Evolutionary conservation across 2,329 filamentous ascomycete genomes (phyloP), one percentile per base, ranked within the genome.

Genomic region (Cytospora paraplurivora): DNA sequence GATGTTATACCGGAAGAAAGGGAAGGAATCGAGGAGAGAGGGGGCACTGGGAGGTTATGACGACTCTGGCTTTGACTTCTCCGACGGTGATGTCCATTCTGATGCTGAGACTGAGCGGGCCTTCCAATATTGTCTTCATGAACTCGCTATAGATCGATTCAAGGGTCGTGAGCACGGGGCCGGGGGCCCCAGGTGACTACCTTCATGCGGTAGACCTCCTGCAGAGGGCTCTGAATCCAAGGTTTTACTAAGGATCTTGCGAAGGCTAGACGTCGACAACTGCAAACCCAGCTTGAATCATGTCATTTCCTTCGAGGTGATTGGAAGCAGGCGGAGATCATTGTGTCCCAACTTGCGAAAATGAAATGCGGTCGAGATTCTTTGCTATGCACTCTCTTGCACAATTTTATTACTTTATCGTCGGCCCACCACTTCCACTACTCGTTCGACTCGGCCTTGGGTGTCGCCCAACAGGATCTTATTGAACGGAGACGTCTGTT

Each of bases 111-210:
- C 68, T 11, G 67, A 70, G 44, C 58, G 56, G 1, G 59, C 67
- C 4, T 65, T 69, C 12, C 60, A 70, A 19, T 62, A 66, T 13
- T 67, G 67, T n/a, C 64, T 71, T 3, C 66, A 67, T 35, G 68
- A 72, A 37, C 62, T 70, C 11, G 70, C 70, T 7, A 63, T 64
- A 10, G 68, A 69, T 12, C 68, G 69, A 59, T 69, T 72, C 52
- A 64, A 64, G 53, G 67, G 54, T 10, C 65, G n/a, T n/a, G n/a
- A n/a, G n/a, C n/a, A n/a, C n/a, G n/a, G n/a, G n/a, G n/a, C n/a
- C n/a, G n/a, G n/a, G n/a, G n/a, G n/a, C n/a, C n/a, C n/a, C n/a
- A n/a, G n/a, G 66, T 1, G 65, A 70, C 35, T 71, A 68, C 33
- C 37, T 51, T 49, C 70, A 70, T 37, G 69, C 71, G 7, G 61